phyloP scores from a whole-genome alignment of 2,329 filamentous ascomycete species.

The Daldinia sp. region DNA sequence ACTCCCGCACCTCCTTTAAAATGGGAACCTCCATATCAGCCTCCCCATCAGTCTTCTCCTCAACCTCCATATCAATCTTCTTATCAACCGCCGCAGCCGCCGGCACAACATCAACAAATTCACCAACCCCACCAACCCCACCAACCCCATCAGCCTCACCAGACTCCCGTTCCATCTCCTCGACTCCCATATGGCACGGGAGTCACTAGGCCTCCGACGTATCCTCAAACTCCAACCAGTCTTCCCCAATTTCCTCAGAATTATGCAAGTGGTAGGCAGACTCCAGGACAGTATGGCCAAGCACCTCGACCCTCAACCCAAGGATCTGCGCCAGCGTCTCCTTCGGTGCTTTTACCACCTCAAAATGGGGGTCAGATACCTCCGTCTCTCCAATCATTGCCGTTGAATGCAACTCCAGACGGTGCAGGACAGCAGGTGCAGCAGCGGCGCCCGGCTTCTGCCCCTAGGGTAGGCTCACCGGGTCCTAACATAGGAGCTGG shows the following conservation, averaged over 20 bases:
- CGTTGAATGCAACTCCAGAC: constrained; percentile 50
- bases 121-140: constrained; percentile 52
- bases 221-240: constrained; percentile 43
- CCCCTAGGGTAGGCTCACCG: constrained; percentile 28
- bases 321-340: constrained; percentile 45
- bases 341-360: constrained; percentile 50
- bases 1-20: constrained; percentile 44
- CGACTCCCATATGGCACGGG: constrained; percentile 48
- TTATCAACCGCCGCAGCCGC: constrained; percentile 33
- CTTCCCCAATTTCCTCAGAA: constrained; percentile 47
- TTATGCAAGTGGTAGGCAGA: constrained; percentile 43
- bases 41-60: constrained; percentile 39
- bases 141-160: constrained; percentile 50
- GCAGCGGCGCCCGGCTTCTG: constrained; percentile 40
- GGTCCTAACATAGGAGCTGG: constrained; percentile 36
- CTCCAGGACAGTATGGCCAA: constrained; percentile 40
- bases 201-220: constrained; percentile 47
- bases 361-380: constrained; percentile 50
- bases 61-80: constrained; percentile 54
- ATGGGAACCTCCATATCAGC: constrained; percentile 59
- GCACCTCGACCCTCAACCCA: constrained; percentile 55
- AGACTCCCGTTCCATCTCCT: constrained; percentile 50
- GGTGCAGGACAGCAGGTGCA: constrained; percentile 46
- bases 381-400: constrained; percentile 48
- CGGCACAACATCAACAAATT: constrained; percentile 40